Evolutionary conservation across 139 green algal species (phyloP).

Genomic region (Chlamydomonas applanata): DNA sequence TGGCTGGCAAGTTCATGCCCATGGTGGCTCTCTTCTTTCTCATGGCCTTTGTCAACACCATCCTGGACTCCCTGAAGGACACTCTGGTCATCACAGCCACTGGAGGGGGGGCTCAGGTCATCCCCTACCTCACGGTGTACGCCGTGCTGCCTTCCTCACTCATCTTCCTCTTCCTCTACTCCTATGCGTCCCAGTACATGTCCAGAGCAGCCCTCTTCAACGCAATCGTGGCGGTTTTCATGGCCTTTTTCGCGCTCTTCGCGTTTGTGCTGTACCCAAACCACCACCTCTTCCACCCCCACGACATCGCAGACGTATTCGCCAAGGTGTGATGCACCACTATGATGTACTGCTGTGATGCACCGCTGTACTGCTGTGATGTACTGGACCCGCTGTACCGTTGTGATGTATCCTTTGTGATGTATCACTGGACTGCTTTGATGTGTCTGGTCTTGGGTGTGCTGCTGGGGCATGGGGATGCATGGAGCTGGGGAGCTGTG

Average conservation of each 20-base stretch:
- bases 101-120: constrained; percentile 15
- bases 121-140: constrained; percentile 68
- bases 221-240: constrained; percentile 77
- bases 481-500: too few species aligned
- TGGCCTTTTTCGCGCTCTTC: constrained; percentile 82
- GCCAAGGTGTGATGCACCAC: not conserved
- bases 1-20: constrained; percentile 61
- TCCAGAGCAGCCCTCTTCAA: constrained; percentile 80
- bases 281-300: constrained; percentile 73
- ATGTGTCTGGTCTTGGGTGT: too few species aligned
- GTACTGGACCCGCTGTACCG: too few species aligned
- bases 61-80: constrained; percentile 92
- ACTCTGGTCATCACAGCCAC: constrained; percentile 89
- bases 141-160: constrained; percentile 85
- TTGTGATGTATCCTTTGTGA: too few species aligned
- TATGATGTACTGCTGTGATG: too few species aligned
- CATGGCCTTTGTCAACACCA: constrained; percentile 93
- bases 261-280: constrained; percentile 79
- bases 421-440: too few species aligned
- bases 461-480: too few species aligned
- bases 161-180: constrained; percentile 81
- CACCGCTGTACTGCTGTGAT: too few species aligned
- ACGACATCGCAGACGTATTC: constrained; percentile 27
- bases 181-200: constrained; percentile 61
- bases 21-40: constrained; percentile 88